Evolutionary conservation across 345 rosid genomes (phyloP), one percentile per base, ranked within the genome.

Genomic region (Turnera subulata): DNA sequence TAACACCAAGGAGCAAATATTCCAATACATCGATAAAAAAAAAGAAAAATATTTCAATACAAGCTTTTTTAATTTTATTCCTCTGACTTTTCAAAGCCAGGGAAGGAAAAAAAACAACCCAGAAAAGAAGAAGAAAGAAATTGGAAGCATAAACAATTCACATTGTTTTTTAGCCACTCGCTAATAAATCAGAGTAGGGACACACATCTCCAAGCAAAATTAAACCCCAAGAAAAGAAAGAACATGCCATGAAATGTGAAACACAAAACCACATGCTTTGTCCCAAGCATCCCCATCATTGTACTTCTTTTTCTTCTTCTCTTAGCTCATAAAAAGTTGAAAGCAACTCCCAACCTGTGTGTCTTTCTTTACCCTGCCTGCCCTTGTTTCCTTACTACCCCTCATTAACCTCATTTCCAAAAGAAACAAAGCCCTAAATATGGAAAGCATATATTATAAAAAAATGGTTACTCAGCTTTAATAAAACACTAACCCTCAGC

Each of bases 211-310:
- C 16, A 65, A 58, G 39, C 16, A 42, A 21, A 63, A 49, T 32
- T 59, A 61, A 26, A 29, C 46, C 38, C 18, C 17, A 1, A 7
- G 22, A 22, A 38, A 67, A 67, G 50, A 62, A 69, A 75, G 74
- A 65, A 74, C 78, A 67, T 74, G 77, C 68, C 43, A 69, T 53
- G 73, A 65, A 79, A 82, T 70, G 75, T 33, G 84, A 67, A 82
- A 70, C 82, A 76, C 77, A 57, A 45, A 2, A 59, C 67, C 85
- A 75, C 79, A 63, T 71, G 79, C 72, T 59, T 32, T 59, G 71
- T 56, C 68, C 18, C 45, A 51, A 58, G 45, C 45, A 42, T 11
- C 45, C 69, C 53, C 63, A 23, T 38, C 10, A 19, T 4, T 25
- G 64, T 62, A 55, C 66, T 12, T 61, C 66, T 70, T 67, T 68